Evolutionary conservation across 371 early-diverging fungal genomes (phyloP), one percentile per base, ranked within the genome.

Genomic region (Mucor racemosus): DNA sequence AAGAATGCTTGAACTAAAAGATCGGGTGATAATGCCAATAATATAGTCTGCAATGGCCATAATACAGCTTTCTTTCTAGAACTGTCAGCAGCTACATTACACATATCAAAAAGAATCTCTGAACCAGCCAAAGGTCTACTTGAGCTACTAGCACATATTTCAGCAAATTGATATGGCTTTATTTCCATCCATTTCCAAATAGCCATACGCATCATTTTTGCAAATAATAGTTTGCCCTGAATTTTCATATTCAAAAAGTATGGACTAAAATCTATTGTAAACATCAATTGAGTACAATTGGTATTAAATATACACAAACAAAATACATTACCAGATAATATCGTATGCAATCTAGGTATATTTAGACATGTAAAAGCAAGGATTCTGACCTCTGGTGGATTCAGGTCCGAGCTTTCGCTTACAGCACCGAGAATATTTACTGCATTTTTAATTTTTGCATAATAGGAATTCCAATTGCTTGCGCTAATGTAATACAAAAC

Each of bases 141-240:
- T 38, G 83, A 83, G 5, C 71, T 77, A 7, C 71, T 79, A n/a
- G 80, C 77, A 65, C 85, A 91, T 7, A 93, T 76, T 34, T 77
- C 77, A n/a, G 85, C 82, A 74, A 92, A 93, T 63, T 94, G 92
- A 38, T 77, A 62, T 0, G 94, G 93, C 58, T 86, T 90, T 3
- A 84, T 79, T 64, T 93, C 92, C 50, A 95, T 93, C 93, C 93
- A 95, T 71, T 89, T 91, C 94, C 94, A 95, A 64, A 95, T 92
- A 4, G 90, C 87, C n/a, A 84, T 82, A 57, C 90, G 81, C 48
- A 93, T 79, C 54, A 88, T 84, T 39, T 87, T 84, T 2, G 92
- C 89, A 72, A 89, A 83, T 14, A 86, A 73, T n/a, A 87, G 74
- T 68, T 91, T 91, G 0, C 89, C 88, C 7, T 86, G 73, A n/a